These are phyloP conservation scores for Lipomyces lipofer DNA, from an alignment of 805 yeast species.

Conservation along the genomic window DNA sequence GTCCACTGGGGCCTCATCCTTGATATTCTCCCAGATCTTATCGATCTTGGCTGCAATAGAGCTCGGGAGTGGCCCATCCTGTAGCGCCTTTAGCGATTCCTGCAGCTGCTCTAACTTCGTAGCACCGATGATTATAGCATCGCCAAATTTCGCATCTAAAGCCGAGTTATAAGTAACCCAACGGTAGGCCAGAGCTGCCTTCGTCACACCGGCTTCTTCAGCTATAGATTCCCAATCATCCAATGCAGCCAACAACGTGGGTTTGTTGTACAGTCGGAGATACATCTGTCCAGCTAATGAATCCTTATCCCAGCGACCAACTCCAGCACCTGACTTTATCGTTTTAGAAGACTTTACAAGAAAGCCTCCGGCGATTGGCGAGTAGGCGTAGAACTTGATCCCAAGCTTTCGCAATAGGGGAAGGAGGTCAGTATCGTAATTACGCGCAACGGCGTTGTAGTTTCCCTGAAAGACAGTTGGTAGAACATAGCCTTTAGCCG, in stretches of 20 bases:
- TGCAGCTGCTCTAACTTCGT: slow-evolving; percentile 28
- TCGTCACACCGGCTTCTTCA: slow-evolving; percentile 12
- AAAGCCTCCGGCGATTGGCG: slow-evolving; percentile 32
- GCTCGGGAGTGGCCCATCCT: slow-evolving; percentile 33
- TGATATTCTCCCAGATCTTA: slow-evolving; percentile 33
- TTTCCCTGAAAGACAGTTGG: slow-evolving; percentile 36
- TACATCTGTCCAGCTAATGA: slow-evolving; percentile 12
- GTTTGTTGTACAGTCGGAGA: slow-evolving; percentile 20
- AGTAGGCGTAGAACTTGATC: slow-evolving; percentile 35
- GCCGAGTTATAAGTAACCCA: slow-evolving; percentile 34
- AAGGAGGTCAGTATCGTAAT: slow-evolving; percentile 29
- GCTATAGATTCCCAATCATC: slow-evolving; percentile 11
- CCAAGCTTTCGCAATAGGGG: slow-evolving; percentile 32
- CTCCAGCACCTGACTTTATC: slow-evolving; percentile 19
- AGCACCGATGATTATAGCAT: slow-evolving; percentile 35
- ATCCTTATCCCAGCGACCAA: slow-evolving; percentile 17
- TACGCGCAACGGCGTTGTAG: slow-evolving; percentile 33
- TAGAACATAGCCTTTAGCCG: slow-evolving; percentile 31
- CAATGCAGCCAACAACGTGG: slow-evolving; percentile 20
- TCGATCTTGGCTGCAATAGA: slow-evolving; percentile 32
- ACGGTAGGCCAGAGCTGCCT: slow-evolving; percentile 27
- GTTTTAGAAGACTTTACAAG: slow-evolving; percentile 23
- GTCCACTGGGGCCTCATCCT: slow-evolving; percentile 34
- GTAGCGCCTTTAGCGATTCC: slow-evolving; percentile 28
- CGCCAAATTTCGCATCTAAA: slow-evolving; percentile 27